Conservation (phyloP, 257 asterid species). For the Nicotiana sylvestris region DNA sequence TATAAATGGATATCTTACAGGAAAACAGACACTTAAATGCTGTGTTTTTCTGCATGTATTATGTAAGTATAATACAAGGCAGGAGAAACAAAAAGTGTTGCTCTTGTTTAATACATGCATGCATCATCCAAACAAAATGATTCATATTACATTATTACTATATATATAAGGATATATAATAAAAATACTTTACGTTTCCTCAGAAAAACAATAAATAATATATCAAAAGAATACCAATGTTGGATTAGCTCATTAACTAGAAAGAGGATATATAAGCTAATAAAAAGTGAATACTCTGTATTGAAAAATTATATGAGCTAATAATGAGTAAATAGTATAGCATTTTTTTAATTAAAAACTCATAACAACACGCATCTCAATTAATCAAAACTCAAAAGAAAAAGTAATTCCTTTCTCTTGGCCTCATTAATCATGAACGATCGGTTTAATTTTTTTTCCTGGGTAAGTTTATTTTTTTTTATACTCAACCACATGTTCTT, state of each 20-base stretch:
- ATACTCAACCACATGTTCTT: too few relatives aligned
- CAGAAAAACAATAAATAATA: neutral
- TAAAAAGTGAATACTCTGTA: neutral
- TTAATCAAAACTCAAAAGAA: too few relatives aligned
- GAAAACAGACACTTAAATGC: conserved; percentile 6
- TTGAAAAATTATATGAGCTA: neutral
- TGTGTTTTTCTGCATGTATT: conserved; percentile 12
- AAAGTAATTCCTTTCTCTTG: too few relatives aligned
- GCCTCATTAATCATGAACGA: too few relatives aligned
- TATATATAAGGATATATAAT: neutral
- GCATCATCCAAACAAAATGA: neutral
- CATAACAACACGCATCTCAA: too few relatives aligned
- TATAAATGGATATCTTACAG: neutral
- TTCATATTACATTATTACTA: neutral
- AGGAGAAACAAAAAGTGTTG: neutral
- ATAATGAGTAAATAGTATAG: neutral
- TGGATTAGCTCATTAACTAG: neutral
- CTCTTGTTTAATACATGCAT: neutral
- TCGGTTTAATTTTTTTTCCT: too few relatives aligned
- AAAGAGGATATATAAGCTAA: neutral
- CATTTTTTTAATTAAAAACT: too few relatives aligned
- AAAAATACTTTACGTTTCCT: neutral
- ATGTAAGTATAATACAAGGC: conserved; percentile 8
- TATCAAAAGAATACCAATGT: neutral
- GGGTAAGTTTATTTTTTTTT: too few relatives aligned